Percentiles rank a stretch among this genome's conserved stretches.
Evolutionary conservation across 495 filamentous ascomycete species (phyloP).

Genomic region (Aspergillus panamensis): DNA sequence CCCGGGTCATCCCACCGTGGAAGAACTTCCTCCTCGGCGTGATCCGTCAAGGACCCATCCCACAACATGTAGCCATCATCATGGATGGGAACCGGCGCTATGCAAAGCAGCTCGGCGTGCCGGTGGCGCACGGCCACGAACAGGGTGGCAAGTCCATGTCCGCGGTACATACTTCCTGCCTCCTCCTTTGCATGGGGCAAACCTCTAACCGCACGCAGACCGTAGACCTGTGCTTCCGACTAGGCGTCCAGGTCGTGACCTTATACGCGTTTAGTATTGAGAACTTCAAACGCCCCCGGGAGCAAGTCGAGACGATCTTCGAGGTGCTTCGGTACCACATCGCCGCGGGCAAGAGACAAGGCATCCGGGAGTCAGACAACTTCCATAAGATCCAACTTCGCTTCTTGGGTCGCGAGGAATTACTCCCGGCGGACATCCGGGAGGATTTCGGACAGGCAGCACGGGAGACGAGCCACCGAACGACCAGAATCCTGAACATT

Average conservation of each 20-base stretch:
- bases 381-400: not conserved
- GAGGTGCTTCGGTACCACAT: not conserved
- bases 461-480: not conserved
- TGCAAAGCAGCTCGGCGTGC: not conserved
- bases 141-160: not conserved
- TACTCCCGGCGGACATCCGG: not conserved
- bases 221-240: not conserved
- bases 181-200: not conserved
- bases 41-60: not conserved
- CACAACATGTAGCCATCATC: not conserved
- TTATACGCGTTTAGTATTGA: constrained; percentile 17
- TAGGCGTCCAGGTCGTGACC: constrained; percentile 6
- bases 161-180: too few species aligned
- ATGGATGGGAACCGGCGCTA: not conserved
- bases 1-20: not conserved
- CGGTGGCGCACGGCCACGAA: not conserved
- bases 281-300: constrained; percentile 15
- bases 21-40: not conserved
- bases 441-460: not conserved
- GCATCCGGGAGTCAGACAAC: not conserved
- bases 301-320: not conserved
- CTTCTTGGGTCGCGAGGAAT: not conserved
- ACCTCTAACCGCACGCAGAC: not conserved
- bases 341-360: not conserved
- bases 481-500: not conserved